These are phyloP conservation scores for Calonectria henricotiae DNA, from an alignment of 2,329 filamentous ascomycete species.

Conservation along the genomic window DNA sequence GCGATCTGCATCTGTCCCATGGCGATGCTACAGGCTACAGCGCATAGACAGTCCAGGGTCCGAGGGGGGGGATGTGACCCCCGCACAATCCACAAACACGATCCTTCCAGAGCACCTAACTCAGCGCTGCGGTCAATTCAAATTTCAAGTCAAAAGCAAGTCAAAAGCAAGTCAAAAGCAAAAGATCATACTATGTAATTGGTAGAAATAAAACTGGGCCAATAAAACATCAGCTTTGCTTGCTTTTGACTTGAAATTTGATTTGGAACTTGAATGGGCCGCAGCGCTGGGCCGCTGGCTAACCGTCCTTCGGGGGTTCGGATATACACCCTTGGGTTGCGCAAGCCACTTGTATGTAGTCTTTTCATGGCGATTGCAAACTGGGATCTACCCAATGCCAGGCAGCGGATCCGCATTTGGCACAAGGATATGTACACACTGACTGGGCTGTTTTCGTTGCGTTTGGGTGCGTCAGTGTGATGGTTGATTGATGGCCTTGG, in stretches of 20 bases:
- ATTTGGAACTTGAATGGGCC: too few relatives aligned
- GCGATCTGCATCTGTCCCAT: conserved; percentile 27
- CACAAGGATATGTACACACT: background rate
- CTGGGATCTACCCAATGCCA: background rate
- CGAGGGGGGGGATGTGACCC: background rate
- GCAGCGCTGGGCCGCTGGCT: too few relatives aligned
- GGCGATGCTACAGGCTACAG: conserved; percentile 17
- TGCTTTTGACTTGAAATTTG: too few relatives aligned
- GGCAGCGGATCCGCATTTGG: conserved; percentile 14
- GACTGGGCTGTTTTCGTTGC: background rate
- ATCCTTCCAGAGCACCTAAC: background rate
- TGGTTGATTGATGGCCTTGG: background rate
- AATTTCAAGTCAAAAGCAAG: too few relatives aligned
- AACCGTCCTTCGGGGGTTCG: background rate
- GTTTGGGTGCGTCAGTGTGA: background rate
- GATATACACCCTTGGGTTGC: background rate
- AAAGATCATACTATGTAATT: too few relatives aligned
- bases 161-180: too few relatives aligned
- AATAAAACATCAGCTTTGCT: too few relatives aligned
- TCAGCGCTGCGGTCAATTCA: too few relatives aligned
- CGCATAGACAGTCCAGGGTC: conserved; percentile 10
- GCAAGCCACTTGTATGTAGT: background rate
- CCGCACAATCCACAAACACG: background rate
- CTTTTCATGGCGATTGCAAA: background rate
- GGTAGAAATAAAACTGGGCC: too few relatives aligned